A percentile compares a stretch with the other conserved stretches of the same genome.
These are phyloP conservation scores for Laetiporus sulphureus DNA, from an alignment of 1,284 basidiomycete species.

Conservation along the genomic window DNA sequence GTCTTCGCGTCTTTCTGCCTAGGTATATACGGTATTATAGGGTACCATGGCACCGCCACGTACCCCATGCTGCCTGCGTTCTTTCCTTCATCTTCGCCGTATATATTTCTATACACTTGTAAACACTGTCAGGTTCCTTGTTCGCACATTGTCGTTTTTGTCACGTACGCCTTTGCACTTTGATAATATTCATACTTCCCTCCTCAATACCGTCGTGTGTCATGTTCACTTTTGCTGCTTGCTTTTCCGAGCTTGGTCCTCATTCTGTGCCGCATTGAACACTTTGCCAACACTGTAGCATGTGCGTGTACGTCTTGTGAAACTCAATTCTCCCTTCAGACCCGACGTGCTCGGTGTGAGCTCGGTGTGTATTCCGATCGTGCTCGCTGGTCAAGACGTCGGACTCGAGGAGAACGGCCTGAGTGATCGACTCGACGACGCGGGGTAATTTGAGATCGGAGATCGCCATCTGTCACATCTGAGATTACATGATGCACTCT, in stretches of 20 bases:
- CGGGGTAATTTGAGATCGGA: no score
- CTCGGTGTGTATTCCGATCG: no score
- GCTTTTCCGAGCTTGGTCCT: background rate
- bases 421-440: no score
- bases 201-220: slow-evolving; percentile 13
- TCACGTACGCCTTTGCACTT: slow-evolving; percentile 10
- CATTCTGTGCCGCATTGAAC: slow-evolving; percentile 24
- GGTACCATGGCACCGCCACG: slow-evolving; percentile 15
- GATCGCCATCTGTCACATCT: no score
- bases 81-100: slow-evolving; percentile 10
- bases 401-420: no score
- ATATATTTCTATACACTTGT: slow-evolving; percentile 21
- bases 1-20: slow-evolving; percentile 28
- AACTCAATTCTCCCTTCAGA: slow-evolving; percentile 28
- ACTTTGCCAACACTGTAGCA: slow-evolving; percentile 32
- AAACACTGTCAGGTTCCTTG: slow-evolving; percentile 18
- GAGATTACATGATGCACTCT: no score
- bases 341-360: no score
- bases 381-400: no score
- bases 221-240: slow-evolving; percentile 21
- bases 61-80: slow-evolving; percentile 14
- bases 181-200: slow-evolving; percentile 5
- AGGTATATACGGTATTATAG: slow-evolving; percentile 18
- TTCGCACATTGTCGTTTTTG: slow-evolving; percentile 6
- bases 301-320: slow-evolving; percentile 32